These are phyloP conservation scores for Vigna trinervia DNA, from an alignment of 306 rosid species.

Conservation along the genomic window DNA sequence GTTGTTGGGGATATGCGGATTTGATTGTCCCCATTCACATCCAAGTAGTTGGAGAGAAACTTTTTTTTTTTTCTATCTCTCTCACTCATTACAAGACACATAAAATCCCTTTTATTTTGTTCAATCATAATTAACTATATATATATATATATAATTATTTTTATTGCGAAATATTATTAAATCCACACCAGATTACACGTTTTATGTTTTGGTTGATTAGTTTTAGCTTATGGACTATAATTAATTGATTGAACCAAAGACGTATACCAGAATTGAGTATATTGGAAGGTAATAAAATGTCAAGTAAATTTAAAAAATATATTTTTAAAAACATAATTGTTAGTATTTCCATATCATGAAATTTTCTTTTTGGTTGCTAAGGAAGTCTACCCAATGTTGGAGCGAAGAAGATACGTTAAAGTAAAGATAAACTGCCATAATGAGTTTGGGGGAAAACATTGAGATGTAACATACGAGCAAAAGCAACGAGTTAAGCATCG, in stretches of 20 bases:
- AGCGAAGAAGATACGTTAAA: conserved; percentile 1
- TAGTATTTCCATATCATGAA: background rate
- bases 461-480: conserved; percentile 9
- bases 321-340: background rate
- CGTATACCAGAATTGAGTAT: background rate
- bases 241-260: background rate
- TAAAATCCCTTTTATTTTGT: background rate
- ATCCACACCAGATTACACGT: background rate
- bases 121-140: background rate
- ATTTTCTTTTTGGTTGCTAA: background rate
- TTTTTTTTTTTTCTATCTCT: background rate
- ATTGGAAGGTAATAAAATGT: background rate
- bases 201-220: background rate
- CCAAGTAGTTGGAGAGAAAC: background rate
- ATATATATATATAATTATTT: background rate
- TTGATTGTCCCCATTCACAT: conserved; percentile 9
- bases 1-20: conserved; percentile 27
- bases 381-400: background rate
- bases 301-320: background rate
- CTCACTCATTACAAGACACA: background rate
- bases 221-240: background rate
- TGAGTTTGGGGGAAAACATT: background rate
- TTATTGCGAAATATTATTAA: background rate
- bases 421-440: conserved; percentile 13
- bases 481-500: background rate